Evolutionary conservation across 305 asterid genomes (phyloP), one percentile per base, ranked within the genome.

Genomic region (Petunia hybrid): DNA sequence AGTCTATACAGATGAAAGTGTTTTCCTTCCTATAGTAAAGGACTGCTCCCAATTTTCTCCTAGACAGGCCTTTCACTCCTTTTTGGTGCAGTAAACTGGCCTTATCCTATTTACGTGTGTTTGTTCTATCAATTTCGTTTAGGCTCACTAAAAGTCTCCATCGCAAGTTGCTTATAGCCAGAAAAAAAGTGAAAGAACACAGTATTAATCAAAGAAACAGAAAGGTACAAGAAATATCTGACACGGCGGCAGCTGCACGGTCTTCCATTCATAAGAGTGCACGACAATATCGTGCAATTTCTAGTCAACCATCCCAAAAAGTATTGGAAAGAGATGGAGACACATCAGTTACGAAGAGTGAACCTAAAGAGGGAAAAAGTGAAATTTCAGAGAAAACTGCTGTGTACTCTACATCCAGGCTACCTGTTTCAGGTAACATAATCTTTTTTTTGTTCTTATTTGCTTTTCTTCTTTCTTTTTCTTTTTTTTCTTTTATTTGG

Each of bases 171-270:
- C 78, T 81, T 41, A 79, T 76, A 65, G 66, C 97, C 81, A 83
- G 80, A 83, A 88, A 87, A 83, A 90, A 89, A 81, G 82, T 97
- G 77, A 81, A 22, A 80, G 92, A 91, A 85, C 91, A 92, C 68
- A 82, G 86, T 57, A 80, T 78, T 77, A 81, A 86, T 83, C 92
- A 90, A 86, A 90, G 90, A 86, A 80, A 83, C 80, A 76, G 87
- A 80, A 92, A 92, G 91, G 87, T 86, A 83, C 91, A 89, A 81
- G 96, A 94, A 85, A 84, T 92, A 80, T 85, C 90, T 8, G 81
- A 89, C 81, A 88, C 88, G 66, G 97, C 97, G 80, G 93, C 93
- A 80, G 86, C 90, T 65, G 99, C 99, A 57, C 97, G 98, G 48
- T 97, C 99, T 55, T 70, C 85, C 79, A 91, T 94, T 86, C 97